A percentile compares a stretch with the other conserved stretches of the same genome.
Evolutionary conservation across 2,329 filamentous ascomycete genomes (phyloP).

Genomic region (Epichloe uncinata): DNA sequence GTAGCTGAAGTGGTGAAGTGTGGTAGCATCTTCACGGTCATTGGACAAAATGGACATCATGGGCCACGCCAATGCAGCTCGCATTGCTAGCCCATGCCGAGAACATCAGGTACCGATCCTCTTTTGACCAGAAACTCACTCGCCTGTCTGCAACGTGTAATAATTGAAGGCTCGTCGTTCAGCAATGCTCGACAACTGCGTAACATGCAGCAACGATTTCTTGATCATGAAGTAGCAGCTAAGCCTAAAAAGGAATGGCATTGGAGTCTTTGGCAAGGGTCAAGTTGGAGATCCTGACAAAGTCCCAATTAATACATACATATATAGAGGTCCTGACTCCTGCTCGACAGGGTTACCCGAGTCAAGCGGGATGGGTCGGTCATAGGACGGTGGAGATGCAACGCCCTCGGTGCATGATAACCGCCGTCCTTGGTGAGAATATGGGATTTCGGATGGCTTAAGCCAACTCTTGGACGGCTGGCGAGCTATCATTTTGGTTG

Average conservation of each 20-base stretch:
- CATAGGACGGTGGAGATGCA: background rate
- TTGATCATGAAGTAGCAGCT: too few species aligned
- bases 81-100: background rate
- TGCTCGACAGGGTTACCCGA: background rate
- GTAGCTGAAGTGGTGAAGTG: conserved; percentile 11
- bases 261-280: too few species aligned
- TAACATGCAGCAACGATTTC: background rate
- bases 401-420: background rate
- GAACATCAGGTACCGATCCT: background rate
- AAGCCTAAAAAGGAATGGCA: too few species aligned
- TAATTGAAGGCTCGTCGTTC: background rate
- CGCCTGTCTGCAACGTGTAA: background rate
- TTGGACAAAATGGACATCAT: background rate
- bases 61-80: conserved; percentile 5
- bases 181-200: background rate
- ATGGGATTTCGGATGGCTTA: background rate
- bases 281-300: too few species aligned
- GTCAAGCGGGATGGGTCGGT: background rate
- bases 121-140: background rate
- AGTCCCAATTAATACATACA: too few species aligned
- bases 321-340: too few species aligned
- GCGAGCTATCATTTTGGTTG: background rate
- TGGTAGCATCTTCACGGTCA: conserved; percentile 3
- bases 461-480: background rate
- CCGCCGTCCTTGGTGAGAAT: background rate